Conservation (phyloP, 2,329 filamentous ascomycete genomes). For the Gyromitra esculenta region DNA sequence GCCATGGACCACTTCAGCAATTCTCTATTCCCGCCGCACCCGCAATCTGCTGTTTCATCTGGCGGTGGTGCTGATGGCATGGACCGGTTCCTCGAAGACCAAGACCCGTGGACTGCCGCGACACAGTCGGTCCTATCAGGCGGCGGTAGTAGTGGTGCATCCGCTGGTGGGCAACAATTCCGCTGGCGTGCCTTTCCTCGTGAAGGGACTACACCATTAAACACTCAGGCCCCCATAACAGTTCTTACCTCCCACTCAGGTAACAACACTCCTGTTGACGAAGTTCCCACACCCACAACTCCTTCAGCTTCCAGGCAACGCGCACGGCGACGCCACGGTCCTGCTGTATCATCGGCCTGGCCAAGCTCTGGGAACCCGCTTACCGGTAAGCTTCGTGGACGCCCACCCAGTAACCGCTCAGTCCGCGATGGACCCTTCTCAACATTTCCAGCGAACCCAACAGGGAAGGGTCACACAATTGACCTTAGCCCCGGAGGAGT, state of each 20-base stretch:
- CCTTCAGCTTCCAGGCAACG: slow-evolving; percentile 74
- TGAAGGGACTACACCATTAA: slow-evolving; percentile 52
- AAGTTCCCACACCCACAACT: slow-evolving; percentile 62
- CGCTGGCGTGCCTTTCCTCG: slow-evolving; percentile 61
- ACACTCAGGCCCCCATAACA: slow-evolving; percentile 44
- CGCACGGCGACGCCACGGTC: slow-evolving; percentile 74
- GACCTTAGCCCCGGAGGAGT: slow-evolving; percentile 63
- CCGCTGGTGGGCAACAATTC: slow-evolving; percentile 59
- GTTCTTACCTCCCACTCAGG: slow-evolving; percentile 47
- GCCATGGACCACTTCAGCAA: slow-evolving; percentile 53
- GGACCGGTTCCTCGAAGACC: slow-evolving; percentile 49
- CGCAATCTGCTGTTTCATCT: slow-evolving; percentile 53
- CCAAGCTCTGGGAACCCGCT: slow-evolving; percentile 71
- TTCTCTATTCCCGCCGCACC: slow-evolving; percentile 48
- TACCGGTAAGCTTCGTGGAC: slow-evolving; percentile 77
- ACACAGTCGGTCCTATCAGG: slow-evolving; percentile 52
- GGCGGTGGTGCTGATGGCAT: slow-evolving; percentile 50
- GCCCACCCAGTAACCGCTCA: slow-evolving; percentile 79
- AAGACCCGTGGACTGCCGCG: slow-evolving; percentile 57
- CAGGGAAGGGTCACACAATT: slow-evolving; percentile 63
- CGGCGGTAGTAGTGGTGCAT: slow-evolving; percentile 34
- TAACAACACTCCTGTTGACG: slow-evolving; percentile 64
- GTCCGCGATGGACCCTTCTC: slow-evolving; percentile 74
- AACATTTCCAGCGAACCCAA: slow-evolving; percentile 72
- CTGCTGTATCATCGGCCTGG: slow-evolving; percentile 92